phyloP scores from a whole-genome alignment of 1,284 basidiomycete species.

The Tremellales sp. region DNA sequence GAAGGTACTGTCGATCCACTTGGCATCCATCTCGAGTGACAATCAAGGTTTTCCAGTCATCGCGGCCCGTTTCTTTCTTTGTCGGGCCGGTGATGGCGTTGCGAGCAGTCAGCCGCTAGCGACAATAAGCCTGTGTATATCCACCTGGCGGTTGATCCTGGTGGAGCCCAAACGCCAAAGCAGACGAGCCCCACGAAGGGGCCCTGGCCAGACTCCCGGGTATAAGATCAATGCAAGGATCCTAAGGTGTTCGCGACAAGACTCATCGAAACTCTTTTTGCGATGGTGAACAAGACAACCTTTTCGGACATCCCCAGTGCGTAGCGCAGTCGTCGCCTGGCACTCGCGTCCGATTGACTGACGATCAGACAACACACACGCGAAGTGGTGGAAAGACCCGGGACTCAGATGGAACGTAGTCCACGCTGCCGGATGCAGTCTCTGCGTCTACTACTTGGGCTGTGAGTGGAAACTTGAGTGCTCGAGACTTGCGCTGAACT shows the following conservation, averaged over 20 bases:
- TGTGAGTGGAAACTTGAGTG: background rate
- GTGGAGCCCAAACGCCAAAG: background rate
- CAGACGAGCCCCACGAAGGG: background rate
- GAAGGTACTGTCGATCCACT: too few species aligned
- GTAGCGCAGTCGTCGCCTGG: too few species aligned
- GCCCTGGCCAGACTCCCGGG: too few species aligned
- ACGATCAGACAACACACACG: background rate
- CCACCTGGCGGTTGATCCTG: background rate
- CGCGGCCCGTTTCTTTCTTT: background rate
- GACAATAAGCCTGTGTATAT: background rate
- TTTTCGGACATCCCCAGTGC: background rate
- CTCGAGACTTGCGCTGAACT: background rate
- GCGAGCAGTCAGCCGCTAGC: background rate
- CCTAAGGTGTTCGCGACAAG: background rate
- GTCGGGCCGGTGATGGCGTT: background rate
- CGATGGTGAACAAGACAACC: background rate
- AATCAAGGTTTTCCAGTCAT: background rate
- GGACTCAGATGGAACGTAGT: conserved; percentile 22
- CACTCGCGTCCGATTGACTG: too few species aligned
- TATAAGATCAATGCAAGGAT: background rate
- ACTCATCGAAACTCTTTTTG: background rate
- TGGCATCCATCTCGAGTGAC: background rate
- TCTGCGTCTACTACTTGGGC: background rate
- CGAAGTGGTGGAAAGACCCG: background rate
- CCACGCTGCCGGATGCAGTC: conserved; percentile 15